phyloP scores from a whole-genome alignment of 1,284 basidiomycete species.

The Ustilago xerochloae region DNA sequence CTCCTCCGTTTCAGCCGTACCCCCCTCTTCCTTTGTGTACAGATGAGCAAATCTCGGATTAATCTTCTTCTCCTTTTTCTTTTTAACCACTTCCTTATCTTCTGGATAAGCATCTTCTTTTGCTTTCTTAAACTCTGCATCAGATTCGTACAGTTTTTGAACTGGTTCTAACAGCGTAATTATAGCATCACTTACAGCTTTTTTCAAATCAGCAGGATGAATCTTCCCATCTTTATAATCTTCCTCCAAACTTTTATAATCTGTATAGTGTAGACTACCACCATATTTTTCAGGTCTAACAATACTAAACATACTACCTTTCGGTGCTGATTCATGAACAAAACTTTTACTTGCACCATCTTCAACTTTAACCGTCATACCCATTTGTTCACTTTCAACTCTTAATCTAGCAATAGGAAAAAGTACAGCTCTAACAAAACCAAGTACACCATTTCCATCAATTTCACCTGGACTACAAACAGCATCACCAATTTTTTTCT shows the following conservation, averaged over 20 bases:
- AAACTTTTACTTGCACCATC: too few species aligned
- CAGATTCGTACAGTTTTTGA: constrained; percentile 78
- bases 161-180: constrained; percentile 84
- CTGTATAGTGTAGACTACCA: constrained; percentile 81
- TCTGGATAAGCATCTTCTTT: constrained; percentile 85
- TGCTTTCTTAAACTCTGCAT: constrained; percentile 83
- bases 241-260: constrained; percentile 77
- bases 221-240: constrained; percentile 82
- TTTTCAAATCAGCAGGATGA: constrained; percentile 92
- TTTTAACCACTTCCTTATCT: constrained; percentile 49
- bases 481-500: constrained; percentile 89
- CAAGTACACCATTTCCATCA: constrained; percentile 88
- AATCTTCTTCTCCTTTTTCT: constrained; percentile 63
- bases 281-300: constrained; percentile 82
- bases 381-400: constrained; percentile 44
- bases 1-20: constrained; percentile 55
- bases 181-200: constrained; percentile 81
- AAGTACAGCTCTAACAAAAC: constrained; percentile 87
- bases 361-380: constrained; percentile 26
- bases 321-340: constrained; percentile 72
- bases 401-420: constrained; percentile 78
- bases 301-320: constrained; percentile 85
- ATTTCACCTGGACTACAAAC: constrained; percentile 90
- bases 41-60: constrained; percentile 56
- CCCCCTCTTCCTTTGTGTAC: constrained; percentile 54